phyloP scores from a whole-genome alignment of 2,329 filamentous ascomycete genomes.

The Pochonia chlamydosporia region DNA sequence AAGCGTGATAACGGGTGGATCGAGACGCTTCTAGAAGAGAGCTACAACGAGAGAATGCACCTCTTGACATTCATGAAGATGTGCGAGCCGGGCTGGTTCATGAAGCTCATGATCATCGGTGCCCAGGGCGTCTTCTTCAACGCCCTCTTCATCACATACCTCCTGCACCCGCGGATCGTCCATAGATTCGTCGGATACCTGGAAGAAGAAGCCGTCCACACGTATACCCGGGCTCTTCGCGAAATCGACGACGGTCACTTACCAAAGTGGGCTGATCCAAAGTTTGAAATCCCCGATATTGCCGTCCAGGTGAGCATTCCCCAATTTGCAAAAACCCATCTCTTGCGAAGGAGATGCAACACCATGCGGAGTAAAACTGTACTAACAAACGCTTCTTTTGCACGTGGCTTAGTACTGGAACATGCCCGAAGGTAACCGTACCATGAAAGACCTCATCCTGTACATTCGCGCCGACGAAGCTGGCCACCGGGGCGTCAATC shows the following conservation, averaged over 20 bases:
- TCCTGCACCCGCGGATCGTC: conserved; percentile 78
- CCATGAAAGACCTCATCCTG: conserved; percentile 79
- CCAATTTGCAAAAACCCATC: neutral
- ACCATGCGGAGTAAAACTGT: neutral
- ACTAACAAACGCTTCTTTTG: neutral
- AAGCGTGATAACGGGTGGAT: conserved; percentile 97
- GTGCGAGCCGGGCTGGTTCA: conserved; percentile 69
- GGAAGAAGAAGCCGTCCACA: conserved; percentile 94
- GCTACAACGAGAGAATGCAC: conserved; percentile 92
- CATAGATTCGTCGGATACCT: conserved; percentile 96
- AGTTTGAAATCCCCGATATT: conserved; percentile 77
- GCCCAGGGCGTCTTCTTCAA: conserved; percentile 98
- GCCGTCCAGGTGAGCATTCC: conserved; percentile 52
- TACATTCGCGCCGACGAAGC: conserved; percentile 90
- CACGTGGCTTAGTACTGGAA: conserved; percentile 74
- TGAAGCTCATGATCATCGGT: conserved; percentile 85
- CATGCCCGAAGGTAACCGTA: conserved; percentile 77
- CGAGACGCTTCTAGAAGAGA: conserved; percentile 83
- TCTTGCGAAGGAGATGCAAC: neutral
- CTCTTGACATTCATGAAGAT: conserved; percentile 90
- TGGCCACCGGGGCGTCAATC: conserved; percentile 90
- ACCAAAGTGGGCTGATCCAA: conserved; percentile 67
- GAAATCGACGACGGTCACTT: conserved; percentile 83
- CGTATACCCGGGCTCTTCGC: conserved; percentile 82
- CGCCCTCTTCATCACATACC: conserved; percentile 80